A percentile compares a stretch with the other conserved stretches of the same genome.
These are phyloP conservation scores for Conticribra weissflogii DNA, from an alignment of 108 stramenopile genomes.

Conservation along the genomic window DNA sequence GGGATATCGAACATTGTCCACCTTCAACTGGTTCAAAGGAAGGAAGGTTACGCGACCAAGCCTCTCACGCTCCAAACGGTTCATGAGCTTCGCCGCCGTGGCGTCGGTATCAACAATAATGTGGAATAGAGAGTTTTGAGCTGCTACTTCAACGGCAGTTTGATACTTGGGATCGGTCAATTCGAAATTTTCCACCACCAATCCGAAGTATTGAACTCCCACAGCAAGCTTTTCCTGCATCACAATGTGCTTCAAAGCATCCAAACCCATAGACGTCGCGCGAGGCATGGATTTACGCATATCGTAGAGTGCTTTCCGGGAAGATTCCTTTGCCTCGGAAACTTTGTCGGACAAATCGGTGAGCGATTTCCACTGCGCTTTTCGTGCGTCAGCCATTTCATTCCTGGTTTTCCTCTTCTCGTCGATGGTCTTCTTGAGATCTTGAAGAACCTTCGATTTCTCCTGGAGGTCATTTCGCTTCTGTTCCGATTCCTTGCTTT, in stretches of 20 bases:
- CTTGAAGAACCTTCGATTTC: slow-evolving; percentile 55
- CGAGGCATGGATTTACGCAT: slow-evolving; percentile 89
- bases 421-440: slow-evolving; percentile 61
- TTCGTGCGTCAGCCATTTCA: slow-evolving; percentile 79
- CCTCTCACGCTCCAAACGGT: slow-evolving; percentile 80
- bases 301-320: slow-evolving; percentile 57
- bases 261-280: slow-evolving; percentile 83
- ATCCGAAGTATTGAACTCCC: slow-evolving; percentile 88
- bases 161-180: slow-evolving; percentile 82
- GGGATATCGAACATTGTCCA: slow-evolving; percentile 66
- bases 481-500: slow-evolving; percentile 41
- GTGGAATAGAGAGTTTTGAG: slow-evolving; percentile 95
- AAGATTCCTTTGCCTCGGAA: slow-evolving; percentile 64
- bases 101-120: slow-evolving; percentile 98
- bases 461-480: slow-evolving; percentile 55
- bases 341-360: slow-evolving; percentile 72
- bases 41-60: slow-evolving; percentile 97
- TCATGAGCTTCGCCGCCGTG: slow-evolving; percentile 93
- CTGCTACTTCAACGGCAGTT: slow-evolving; percentile 94
- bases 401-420: slow-evolving; percentile 67
- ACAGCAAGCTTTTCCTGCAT: slow-evolving; percentile 66
- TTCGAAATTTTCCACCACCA: slow-evolving; percentile 91
- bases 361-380: slow-evolving; percentile 69
- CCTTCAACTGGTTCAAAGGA: slow-evolving; percentile 93
- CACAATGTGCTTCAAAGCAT: slow-evolving; percentile 77